phyloP scores from a whole-genome alignment of 345 rosid genomes.

The Mallotus nudiflorus region DNA sequence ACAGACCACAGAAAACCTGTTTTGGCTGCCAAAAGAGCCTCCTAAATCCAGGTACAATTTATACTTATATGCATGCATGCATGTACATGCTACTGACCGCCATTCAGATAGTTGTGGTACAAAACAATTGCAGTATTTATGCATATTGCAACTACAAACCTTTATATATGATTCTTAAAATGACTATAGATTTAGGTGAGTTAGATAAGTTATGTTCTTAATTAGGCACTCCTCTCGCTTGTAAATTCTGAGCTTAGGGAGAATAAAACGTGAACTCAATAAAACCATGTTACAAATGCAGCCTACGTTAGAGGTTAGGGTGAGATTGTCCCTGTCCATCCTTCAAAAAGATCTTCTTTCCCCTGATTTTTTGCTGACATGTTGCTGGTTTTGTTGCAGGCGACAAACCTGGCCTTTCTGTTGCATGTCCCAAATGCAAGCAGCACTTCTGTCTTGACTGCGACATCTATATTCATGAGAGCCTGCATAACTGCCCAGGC shows the following conservation, averaged over 20 bases:
- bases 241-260: too few relatives aligned
- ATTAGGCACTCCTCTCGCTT: background rate
- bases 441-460: slow-evolving; percentile 83
- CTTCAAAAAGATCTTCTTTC: too few relatives aligned
- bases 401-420: slow-evolving; percentile 51
- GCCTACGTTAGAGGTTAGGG: too few relatives aligned
- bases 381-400: slow-evolving; percentile 43
- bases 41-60: slow-evolving; percentile 50
- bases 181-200: background rate
- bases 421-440: slow-evolving; percentile 69
- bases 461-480: slow-evolving; percentile 89
- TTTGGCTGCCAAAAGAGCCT: slow-evolving; percentile 88
- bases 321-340: too few relatives aligned
- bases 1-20: slow-evolving; percentile 48
- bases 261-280: background rate
- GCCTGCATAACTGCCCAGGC: slow-evolving; percentile 96
- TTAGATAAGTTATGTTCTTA: background rate
- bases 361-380: background rate
- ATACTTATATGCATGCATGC: background rate
- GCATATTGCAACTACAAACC: background rate
- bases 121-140: background rate
- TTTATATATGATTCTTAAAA: background rate
- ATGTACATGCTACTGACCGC: background rate
- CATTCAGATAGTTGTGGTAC: too few relatives aligned
- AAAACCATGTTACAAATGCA: background rate